Evolutionary conservation across 2,329 filamentous ascomycete species (phyloP).

Genomic region (Hortaea sp.): DNA sequence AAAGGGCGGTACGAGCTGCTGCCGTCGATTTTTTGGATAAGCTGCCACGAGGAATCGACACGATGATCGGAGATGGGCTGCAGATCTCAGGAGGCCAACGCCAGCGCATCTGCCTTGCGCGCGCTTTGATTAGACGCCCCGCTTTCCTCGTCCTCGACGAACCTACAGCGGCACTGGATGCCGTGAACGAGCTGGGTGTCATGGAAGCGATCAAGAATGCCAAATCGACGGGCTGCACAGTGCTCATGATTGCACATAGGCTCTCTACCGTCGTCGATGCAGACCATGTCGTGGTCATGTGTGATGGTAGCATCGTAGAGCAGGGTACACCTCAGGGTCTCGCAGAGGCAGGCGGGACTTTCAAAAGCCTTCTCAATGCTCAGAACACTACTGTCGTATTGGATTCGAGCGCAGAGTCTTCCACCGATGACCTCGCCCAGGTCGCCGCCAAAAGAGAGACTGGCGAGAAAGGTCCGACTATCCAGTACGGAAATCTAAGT

Average conservation of each 20-base stretch:
- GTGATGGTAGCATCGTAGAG: slow-evolving; percentile 55
- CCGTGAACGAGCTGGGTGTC: slow-evolving; percentile 33
- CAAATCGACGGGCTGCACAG: slow-evolving; percentile 45
- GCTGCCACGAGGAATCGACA: slow-evolving; percentile 36
- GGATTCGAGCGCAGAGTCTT: not conserved
- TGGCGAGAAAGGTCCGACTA: not conserved
- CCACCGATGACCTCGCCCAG: not conserved
- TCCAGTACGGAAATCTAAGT: not conserved
- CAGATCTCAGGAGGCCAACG: slow-evolving; percentile 37
- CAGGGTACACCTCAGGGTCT: slow-evolving; percentile 52
- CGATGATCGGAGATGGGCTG: slow-evolving; percentile 33
- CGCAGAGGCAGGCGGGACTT: slow-evolving; percentile 25
- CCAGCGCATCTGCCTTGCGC: slow-evolving; percentile 38
- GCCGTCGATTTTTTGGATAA: slow-evolving; percentile 36
- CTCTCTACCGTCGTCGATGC: slow-evolving; percentile 70
- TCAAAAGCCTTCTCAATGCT: slow-evolving; percentile 19
- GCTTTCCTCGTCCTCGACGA: slow-evolving; percentile 39
- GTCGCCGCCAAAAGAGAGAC: not conserved
- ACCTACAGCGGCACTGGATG: slow-evolving; percentile 36
- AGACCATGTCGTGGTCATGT: slow-evolving; percentile 69
- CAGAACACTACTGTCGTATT: slow-evolving; percentile 9
- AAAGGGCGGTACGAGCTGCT: slow-evolving; percentile 27
- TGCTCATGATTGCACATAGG: slow-evolving; percentile 64
- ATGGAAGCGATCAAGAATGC: slow-evolving; percentile 33
- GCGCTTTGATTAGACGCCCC: slow-evolving; percentile 36